Base-by-base conservation (phyloP, 768 basidiomycete genomes). In the Psilocybe tampanensis region DNA sequence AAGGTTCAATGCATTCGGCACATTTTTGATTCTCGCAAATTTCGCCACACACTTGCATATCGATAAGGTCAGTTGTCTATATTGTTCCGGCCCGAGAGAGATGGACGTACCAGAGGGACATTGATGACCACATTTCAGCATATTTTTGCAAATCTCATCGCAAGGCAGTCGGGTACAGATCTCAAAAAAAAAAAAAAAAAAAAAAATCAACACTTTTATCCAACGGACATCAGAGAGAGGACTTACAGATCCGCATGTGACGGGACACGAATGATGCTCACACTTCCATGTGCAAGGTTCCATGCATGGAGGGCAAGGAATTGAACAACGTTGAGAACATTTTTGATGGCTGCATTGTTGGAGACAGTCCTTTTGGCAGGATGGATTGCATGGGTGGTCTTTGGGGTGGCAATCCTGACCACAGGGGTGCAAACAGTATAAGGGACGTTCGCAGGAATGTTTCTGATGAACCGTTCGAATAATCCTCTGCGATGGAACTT, bases 211-310 rank as follows among this genome's bases (percentile, higher is more conserved):
- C 17, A 2, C n/a, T 22, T 8, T 33, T 15, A 2, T 54, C 18
- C 34, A 8, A 11, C 18, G 26, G 26, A 34, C 1, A n/a, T 44
- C n/a, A 26, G 33, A 26, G 33, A 24, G 44, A 33, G 9, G 15
- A 74, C 86, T 70, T 56, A 88, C 88, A 5, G 87, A 86, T 17
- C 88, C 86, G 65, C 89, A 90, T 0, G 86, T 80, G 3, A 90
- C 78, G 1, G 81, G 80, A 60, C 88, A 90, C 2, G 49, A 55
- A 15, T 77, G 61, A 62, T 89, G 88, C 8, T 73, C 60, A 61
- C 88, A 90, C 3, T 47, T 65, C 86, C 89, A 89, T 2, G 74
- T 74, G 60, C 89, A 90, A 4, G 75, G 67, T 62, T 86, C 80
- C 63, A 81, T 76, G 64, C 89, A 90, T 1, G 86, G 85, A 2